phyloP scores from a whole-genome alignment of 2,329 filamentous ascomycete genomes.

The Dactylellina leptospora region DNA sequence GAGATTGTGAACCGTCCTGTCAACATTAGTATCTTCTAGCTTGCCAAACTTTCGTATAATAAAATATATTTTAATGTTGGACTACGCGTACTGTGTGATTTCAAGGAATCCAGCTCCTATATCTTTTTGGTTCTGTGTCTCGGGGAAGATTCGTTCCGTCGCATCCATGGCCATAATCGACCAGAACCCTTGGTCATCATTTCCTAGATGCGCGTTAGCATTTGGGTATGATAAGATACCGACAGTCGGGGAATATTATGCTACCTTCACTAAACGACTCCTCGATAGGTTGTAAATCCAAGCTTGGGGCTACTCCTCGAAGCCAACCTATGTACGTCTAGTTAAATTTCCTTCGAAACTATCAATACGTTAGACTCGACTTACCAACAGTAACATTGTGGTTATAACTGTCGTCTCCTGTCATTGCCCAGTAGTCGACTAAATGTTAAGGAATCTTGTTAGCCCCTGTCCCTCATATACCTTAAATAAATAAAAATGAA shows the following conservation, averaged over 20 bases:
- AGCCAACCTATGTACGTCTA: slow-evolving; percentile 72
- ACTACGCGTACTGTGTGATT: slow-evolving; percentile 35
- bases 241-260: not conserved
- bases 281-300: slow-evolving; percentile 52
- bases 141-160: slow-evolving; percentile 71
- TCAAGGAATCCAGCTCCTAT: slow-evolving; percentile 45
- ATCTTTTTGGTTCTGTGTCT: slow-evolving; percentile 61
- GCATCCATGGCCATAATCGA: slow-evolving; percentile 73
- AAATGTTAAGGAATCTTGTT: not conserved
- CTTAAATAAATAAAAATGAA: too few relatives aligned
- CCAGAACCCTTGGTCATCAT: slow-evolving; percentile 78
- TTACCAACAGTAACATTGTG: slow-evolving; percentile 71
- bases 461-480: not conserved
- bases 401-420: slow-evolving; percentile 76
- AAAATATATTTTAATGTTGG: not conserved
- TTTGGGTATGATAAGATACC: slow-evolving; percentile 1
- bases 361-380: slow-evolving; percentile 58
- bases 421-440: slow-evolving; percentile 87
- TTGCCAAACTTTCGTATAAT: too few relatives aligned
- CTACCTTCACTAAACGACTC: slow-evolving; percentile 33
- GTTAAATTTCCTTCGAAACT: not conserved
- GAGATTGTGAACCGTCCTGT: slow-evolving; percentile 80
- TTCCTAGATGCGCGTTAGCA: slow-evolving; percentile 64
- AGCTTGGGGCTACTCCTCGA: slow-evolving; percentile 63
- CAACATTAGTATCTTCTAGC: slow-evolving; percentile 71